Percentiles rank a stretch among this genome's conserved stretches.
phyloP scores from a whole-genome alignment of 2,329 filamentous ascomycete genomes.

The Phialophora tarda region DNA sequence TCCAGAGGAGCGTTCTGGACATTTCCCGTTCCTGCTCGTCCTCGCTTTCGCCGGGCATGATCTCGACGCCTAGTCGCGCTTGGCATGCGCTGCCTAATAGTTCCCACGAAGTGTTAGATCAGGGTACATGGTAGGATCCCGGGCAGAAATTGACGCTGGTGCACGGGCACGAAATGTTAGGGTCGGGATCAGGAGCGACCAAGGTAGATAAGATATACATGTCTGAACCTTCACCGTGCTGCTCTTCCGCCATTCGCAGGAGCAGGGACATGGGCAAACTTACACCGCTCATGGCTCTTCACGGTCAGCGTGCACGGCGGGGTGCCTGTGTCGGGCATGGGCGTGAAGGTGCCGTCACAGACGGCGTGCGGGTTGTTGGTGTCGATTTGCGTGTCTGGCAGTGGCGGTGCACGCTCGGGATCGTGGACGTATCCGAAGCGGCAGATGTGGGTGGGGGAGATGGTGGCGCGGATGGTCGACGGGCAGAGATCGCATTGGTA shows the following conservation, averaged over 20 bases:
- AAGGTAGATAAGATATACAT: no score
- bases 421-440: constrained; percentile 1
- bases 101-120: not conserved
- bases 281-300: constrained; percentile 3
- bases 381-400: not conserved
- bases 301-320: constrained; percentile 2
- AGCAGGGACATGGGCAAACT: not conserved
- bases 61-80: not conserved
- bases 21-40: constrained; percentile 2
- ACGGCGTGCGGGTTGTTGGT: not conserved
- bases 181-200: no score
- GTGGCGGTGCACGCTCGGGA: not conserved
- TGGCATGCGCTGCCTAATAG: not conserved
- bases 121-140: not conserved
- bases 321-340: not conserved
- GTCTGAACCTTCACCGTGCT: not conserved
- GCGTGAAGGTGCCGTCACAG: constrained; percentile 4
- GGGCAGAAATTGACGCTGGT: no score
- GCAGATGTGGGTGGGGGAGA: not conserved
- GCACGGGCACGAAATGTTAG: no score
- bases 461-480: constrained; percentile 1
- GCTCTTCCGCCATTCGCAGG: not conserved
- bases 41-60: constrained; percentile 4
- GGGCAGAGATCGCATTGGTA: constrained; percentile 7
- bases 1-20: not conserved